Percentiles rank a stretch among this genome's conserved stretches.
These are phyloP conservation scores for Fagopyrum homotropicum DNA, from an alignment of 148 eudicot genomes.

Conservation along the genomic window DNA sequence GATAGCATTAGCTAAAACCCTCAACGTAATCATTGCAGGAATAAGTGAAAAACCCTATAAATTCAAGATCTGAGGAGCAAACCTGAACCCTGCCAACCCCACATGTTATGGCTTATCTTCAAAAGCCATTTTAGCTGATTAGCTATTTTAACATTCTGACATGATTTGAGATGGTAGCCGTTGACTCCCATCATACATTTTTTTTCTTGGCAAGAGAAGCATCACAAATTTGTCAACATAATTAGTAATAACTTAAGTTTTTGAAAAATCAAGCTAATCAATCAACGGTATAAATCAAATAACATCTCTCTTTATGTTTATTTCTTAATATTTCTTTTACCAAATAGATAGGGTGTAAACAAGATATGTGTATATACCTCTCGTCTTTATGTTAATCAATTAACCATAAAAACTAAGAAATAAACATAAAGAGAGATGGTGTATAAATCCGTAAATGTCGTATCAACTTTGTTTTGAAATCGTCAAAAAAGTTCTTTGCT, in stretches of 20 bases:
- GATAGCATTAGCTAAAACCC: neutral
- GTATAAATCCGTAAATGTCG: no score
- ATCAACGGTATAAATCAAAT: neutral
- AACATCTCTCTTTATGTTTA: neutral
- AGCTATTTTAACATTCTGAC: constrained; percentile 29
- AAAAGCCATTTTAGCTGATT: constrained; percentile 38
- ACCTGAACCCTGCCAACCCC: constrained; percentile 40
- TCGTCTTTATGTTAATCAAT: no score
- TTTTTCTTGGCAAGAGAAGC: constrained; percentile 40
- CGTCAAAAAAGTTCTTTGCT: no score
- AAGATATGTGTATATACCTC: no score
- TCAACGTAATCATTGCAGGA: neutral
- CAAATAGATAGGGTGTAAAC: no score
- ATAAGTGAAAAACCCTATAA: neutral
- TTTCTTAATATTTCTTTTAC: no score
- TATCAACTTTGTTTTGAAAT: no score
- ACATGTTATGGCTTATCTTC: constrained; percentile 52
- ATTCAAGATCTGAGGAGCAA: no score
- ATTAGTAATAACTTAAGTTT: neutral
- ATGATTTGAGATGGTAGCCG: constrained; percentile 45
- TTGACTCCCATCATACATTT: constrained; percentile 62
- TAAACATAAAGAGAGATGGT: no score
- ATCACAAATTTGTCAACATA: neutral
- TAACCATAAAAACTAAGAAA: no score
- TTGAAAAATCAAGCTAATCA: neutral